Percentiles rank a stretch among this genome's conserved stretches.
Conservation (phyloP, 2,329 filamentous ascomycete species). For the Diaporthe capsici region DNA sequence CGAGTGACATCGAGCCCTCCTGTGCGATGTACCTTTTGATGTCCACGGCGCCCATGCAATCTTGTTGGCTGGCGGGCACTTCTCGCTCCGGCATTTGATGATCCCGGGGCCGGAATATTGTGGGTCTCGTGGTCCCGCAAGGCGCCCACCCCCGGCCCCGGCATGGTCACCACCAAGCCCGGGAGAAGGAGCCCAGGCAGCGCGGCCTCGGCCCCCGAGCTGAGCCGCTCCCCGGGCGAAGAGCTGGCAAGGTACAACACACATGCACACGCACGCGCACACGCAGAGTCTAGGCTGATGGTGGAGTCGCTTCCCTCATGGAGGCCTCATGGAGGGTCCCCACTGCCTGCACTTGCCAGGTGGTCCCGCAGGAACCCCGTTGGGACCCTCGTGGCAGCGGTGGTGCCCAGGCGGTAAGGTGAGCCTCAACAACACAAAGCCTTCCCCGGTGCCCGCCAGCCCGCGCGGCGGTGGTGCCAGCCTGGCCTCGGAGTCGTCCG, state of each 20-base stretch:
- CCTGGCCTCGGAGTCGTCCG: constrained; percentile 11
- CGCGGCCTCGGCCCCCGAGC: constrained; percentile 13
- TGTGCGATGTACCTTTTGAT: neutral
- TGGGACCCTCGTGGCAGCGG: neutral
- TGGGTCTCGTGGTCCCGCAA: constrained; percentile 5
- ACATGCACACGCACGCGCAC: too few relatives aligned
- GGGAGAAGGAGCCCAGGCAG: neutral
- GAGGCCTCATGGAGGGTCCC: neutral
- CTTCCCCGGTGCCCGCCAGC: neutral
- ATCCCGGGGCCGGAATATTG: constrained; percentile 14
- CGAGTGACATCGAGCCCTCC: neutral
- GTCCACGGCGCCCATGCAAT: neutral
- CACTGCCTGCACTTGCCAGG: constrained; percentile 17
- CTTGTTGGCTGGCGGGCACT: neutral
- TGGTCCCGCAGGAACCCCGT: constrained; percentile 19
- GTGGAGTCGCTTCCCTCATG: neutral
- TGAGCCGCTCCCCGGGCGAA: neutral
- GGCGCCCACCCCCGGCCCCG: neutral
- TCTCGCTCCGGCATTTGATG: constrained; percentile 16
- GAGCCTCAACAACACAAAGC: neutral
- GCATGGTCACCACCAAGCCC: neutral
- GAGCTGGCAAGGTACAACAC: neutral
- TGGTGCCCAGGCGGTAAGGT: neutral
- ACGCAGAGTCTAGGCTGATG: neutral
- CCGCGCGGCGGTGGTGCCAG: constrained; percentile 8